A percentile compares a stretch with the other conserved stretches of the same genome.
These are phyloP conservation scores for Saccharomycopsis guyanensis DNA, from an alignment of 805 yeast species.

Conservation along the genomic window DNA sequence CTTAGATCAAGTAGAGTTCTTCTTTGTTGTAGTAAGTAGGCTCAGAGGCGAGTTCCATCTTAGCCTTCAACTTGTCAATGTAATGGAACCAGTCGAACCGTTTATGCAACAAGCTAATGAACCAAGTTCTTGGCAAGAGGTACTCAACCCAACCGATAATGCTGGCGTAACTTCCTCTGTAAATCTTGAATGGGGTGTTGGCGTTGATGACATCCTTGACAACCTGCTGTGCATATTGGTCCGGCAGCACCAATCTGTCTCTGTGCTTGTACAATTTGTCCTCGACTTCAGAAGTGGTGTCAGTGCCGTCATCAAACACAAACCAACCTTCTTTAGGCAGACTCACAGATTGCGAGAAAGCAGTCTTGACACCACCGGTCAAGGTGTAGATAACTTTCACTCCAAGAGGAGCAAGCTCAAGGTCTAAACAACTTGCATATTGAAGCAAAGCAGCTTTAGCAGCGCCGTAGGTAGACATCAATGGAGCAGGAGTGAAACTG, in stretches of 20 bases:
- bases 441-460: no score
- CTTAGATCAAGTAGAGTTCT: no score
- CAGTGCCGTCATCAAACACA: conserved; percentile 19
- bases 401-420: no score
- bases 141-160: conserved; percentile 27
- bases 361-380: conserved; percentile 35
- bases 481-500: no score
- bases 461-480: no score
- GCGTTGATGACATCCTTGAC: conserved; percentile 29
- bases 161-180: conserved; percentile 44
- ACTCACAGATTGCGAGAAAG: conserved; percentile 14
- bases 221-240: conserved; percentile 32
- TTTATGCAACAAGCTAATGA: no score
- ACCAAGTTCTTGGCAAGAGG: conserved; percentile 7
- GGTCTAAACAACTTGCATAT: no score
- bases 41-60: no score
- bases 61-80: no score
- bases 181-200: conserved; percentile 40
- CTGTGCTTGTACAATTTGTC: conserved; percentile 5
- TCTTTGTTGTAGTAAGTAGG: no score
- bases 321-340: conserved; percentile 27
- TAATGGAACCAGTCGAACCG: no score
- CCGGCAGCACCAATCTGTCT: conserved; percentile 27
- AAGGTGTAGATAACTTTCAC: conserved; percentile 33
- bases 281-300: conserved; percentile 16